These are phyloP conservation scores for Lobulomyces angularis DNA, from an alignment of 192 early-diverging fungal species.

Conservation along the genomic window DNA sequence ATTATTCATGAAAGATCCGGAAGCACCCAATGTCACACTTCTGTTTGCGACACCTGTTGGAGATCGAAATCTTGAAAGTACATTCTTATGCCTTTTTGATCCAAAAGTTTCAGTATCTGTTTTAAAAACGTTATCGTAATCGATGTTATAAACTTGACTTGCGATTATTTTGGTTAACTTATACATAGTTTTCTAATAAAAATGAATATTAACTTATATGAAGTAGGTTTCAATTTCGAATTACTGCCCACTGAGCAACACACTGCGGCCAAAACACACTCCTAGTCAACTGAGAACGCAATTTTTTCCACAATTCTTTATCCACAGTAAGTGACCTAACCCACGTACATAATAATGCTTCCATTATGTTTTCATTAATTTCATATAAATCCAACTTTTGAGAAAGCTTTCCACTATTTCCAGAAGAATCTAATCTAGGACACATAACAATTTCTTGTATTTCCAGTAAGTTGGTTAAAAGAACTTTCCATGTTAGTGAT, in stretches of 20 bases:
- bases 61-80: no score
- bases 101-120: constrained; percentile 17
- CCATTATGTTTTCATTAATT: constrained; percentile 48
- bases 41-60: no score
- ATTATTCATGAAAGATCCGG: no score
- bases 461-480: constrained; percentile 44
- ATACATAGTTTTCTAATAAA: constrained; percentile 40
- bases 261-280: constrained; percentile 44
- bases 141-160: constrained; percentile 42
- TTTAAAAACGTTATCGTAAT: constrained; percentile 33
- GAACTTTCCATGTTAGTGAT: constrained; percentile 30
- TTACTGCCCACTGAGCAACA: constrained; percentile 57
- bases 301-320: constrained; percentile 42
- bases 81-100: no score
- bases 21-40: no score
- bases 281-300: constrained; percentile 31
- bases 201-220: background rate
- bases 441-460: constrained; percentile 43
- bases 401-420: constrained; percentile 18
- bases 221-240: constrained; percentile 9
- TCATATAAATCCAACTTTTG: constrained; percentile 35
- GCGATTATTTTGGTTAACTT: constrained; percentile 50
- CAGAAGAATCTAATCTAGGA: constrained; percentile 29
- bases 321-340: constrained; percentile 39
- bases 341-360: constrained; percentile 58